Base-by-base conservation (phyloP, 2,329 filamentous ascomycete species). In the Cladosporium sp. region DNA sequence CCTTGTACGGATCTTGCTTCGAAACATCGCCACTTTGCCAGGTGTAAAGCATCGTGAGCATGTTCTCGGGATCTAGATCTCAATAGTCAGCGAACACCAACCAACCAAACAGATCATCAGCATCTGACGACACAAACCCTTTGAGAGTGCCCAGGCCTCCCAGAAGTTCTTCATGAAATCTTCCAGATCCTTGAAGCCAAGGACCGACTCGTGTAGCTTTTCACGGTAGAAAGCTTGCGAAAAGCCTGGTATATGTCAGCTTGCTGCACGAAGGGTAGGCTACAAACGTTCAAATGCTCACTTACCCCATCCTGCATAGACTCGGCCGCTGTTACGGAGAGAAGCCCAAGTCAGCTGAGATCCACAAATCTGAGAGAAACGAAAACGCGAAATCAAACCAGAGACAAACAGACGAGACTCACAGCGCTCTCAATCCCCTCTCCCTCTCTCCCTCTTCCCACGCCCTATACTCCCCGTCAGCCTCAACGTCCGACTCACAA, bases 11-110 rank as follows among this genome's bases (percentile, higher is more conserved):
- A 56, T 84, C 78, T 66, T 91, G 87, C 4, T 81, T 73, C 3
- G 87, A 89, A 50, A 84, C 81, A 65, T 93, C 88, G 1, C 81
- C 89, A 4, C 82, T 79, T 70, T 93, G 89, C 90, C 90, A 94
- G 0, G 88, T 91, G 34, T 87, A 81, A 3, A 91, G 75, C 89
- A 91, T 91, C 1, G 81, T 80, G 0, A 91, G 75, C 68, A 91
- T 76, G 60, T 91, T 90, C 63, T 90, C 87, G 0, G 89, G 88
- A 63, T 91, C 86, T 71, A n/a, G 44, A n/a, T 35, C 25, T 32
- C 4, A 13, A 13, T 24, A 6, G 8, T 51, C 15, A 37, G 19
- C 20, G 9, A 36, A 19, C 4, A 49, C 10, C n/a, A 12, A 37
- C 13, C 25, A 19, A 22, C 32, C 13, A 37, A 34, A 20, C 17